Evolutionary conservation across 1,284 basidiomycete species (phyloP).

Genomic region (Xerocomus minutiporus): DNA sequence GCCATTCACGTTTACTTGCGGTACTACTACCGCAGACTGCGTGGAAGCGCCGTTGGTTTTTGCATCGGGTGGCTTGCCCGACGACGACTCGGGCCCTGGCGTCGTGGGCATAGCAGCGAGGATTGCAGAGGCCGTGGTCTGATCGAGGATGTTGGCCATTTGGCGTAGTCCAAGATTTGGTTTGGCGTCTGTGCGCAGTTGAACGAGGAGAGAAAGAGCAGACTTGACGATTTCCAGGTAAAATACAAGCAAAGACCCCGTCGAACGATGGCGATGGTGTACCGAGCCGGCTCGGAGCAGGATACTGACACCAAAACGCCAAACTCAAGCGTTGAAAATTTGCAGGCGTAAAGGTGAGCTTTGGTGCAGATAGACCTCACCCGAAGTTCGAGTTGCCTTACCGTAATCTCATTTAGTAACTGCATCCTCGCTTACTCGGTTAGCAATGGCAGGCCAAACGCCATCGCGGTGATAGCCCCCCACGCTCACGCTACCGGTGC

Average conservation of each 20-base stretch:
- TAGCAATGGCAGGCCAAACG: neutral
- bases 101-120: neutral
- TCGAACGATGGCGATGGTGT: conserved; percentile 6
- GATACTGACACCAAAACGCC: conserved; percentile 9
- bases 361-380: conserved; percentile 21
- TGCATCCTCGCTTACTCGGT: conserved; percentile 16
- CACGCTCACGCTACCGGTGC: neutral
- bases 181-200: conserved; percentile 2
- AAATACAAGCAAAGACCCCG: conserved; percentile 21
- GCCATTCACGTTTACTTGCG: conserved; percentile 34
- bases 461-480: neutral
- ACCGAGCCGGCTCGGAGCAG: conserved; percentile 10
- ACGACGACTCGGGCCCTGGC: conserved; percentile 6
- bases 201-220: neutral
- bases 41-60: conserved; percentile 14
- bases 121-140: conserved; percentile 4
- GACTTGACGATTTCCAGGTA: conserved; percentile 9
- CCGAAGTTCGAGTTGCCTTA: conserved; percentile 10
- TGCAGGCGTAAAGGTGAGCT: conserved; percentile 18
- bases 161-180: conserved; percentile 2
- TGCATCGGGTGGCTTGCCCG: conserved; percentile 6
- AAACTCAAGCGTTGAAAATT: conserved; percentile 26
- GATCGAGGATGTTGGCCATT: conserved; percentile 29
- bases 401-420: conserved; percentile 31
- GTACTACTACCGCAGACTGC: conserved; percentile 24